Evolutionary conservation across 176 grass and related monocot genomes (phyloP), one percentile per base, ranked within the genome.

Genomic region (Triticum monococcum): DNA sequence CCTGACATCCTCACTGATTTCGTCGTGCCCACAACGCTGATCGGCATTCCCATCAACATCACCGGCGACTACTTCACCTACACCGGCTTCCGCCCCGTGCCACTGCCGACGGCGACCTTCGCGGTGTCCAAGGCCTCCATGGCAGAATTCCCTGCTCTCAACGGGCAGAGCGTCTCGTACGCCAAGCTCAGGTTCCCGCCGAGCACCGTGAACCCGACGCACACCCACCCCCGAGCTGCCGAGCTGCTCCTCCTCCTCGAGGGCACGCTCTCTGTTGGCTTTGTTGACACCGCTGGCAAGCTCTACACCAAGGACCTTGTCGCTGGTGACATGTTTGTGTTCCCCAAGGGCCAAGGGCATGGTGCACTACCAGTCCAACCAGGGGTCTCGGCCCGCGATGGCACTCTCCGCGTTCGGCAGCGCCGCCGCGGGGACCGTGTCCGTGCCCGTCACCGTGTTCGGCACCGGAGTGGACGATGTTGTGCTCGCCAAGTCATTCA

Each of bases 331-430:
- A n/a, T 77, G 83, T 90, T 90, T 8, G 78, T 90, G 4, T 90
- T 89, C 63, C 83, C 83, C 26, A 90, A 82, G 64, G 83, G 83
- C 83, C 26, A 90, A 82, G 64, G 83, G 83, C 1, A 17, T 90
- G 46, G 83, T 86, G 63, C 88, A 90, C 78, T 90, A 48, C 63
- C 88, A 90, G 88, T 26, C 13, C 35, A 88, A 88, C 87, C 48
- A 17, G 5, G 46, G 48, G 14, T 2, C 14, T 5, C 14, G 1
- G 4, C 48, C 14, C 48, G 48, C 48, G 5, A 16, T 16, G 5
- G 14, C 86, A 4, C 5, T 93, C 5, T 78, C 88, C 1, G 86
- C 50, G 0, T 83, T 88, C 26, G 75, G 78, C 8, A 92, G 87
- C 76, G 75, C 84, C 2, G 52, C 71, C 1, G 7, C 80, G 0